Evolutionary conservation across 2,329 filamentous ascomycete genomes (phyloP).

Genomic region (Penicillium sclerotiorum): DNA sequence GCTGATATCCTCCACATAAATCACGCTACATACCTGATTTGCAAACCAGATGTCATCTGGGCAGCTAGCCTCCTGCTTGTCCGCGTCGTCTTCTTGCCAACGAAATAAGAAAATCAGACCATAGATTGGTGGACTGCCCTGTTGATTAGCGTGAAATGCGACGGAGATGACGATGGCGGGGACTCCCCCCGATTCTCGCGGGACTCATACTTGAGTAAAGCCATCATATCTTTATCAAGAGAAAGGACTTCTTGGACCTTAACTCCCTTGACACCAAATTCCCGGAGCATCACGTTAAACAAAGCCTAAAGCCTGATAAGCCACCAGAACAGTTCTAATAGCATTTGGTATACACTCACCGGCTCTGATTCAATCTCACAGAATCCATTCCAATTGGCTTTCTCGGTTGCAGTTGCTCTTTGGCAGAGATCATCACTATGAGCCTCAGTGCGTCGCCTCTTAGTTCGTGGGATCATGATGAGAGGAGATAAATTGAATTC

Average conservation of each 20-base stretch:
- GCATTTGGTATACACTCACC: conserved; percentile 51
- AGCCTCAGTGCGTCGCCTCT: conserved; percentile 31
- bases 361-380: conserved; percentile 87
- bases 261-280: conserved; percentile 74
- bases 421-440: conserved; percentile 30
- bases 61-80: conserved; percentile 56
- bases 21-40: conserved; percentile 76
- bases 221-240: conserved; percentile 67
- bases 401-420: conserved; percentile 41
- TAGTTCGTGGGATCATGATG: conserved; percentile 34
- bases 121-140: conserved; percentile 67
- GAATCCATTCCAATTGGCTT: conserved; percentile 49
- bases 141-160: conserved; percentile 2
- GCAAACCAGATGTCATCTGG: conserved; percentile 84
- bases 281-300: conserved; percentile 81
- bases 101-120: conserved; percentile 89
- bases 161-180: neutral
- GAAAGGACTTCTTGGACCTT: conserved; percentile 76
- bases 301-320: conserved; percentile 59
- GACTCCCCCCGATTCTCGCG: neutral
- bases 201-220: conserved; percentile 61
- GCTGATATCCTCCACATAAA: neutral
- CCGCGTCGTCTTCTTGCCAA: conserved; percentile 62
- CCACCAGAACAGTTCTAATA: neutral
- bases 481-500: neutral